Conservation (phyloP, 2,329 filamentous ascomycete genomes). For the Ophiostoma perfectum region DNA sequence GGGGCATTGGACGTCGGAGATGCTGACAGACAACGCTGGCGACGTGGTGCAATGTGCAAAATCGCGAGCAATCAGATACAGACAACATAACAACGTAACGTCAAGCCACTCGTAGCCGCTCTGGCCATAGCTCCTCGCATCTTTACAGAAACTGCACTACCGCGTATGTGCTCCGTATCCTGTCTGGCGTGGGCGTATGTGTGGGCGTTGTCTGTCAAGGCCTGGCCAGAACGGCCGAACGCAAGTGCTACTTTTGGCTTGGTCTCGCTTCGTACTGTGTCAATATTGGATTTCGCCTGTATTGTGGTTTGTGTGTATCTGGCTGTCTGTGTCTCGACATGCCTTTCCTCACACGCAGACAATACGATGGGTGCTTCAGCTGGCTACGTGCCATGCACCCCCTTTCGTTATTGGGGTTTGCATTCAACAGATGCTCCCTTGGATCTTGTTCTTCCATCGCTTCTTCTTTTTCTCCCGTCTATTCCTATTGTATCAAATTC, state of each 20-base stretch:
- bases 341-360: not conserved
- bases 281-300: not conserved
- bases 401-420: not conserved
- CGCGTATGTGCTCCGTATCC: not conserved
- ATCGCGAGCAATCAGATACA: not conserved
- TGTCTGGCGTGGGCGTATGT: not conserved
- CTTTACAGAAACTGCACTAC: not conserved
- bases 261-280: not conserved
- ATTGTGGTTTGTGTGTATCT: not conserved
- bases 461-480: no score
- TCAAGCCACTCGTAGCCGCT: not conserved
- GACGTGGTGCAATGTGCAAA: not conserved
- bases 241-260: slow-evolving; percentile 5
- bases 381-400: no score
- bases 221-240: slow-evolving; percentile 8
- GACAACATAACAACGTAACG: not conserved
- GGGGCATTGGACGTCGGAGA: not conserved
- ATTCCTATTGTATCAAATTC: not conserved
- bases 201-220: not conserved
- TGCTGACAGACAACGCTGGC: not conserved
- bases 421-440: not conserved
- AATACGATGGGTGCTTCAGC: not conserved
- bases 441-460: not conserved
- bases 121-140: slow-evolving; percentile 2
- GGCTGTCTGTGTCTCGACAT: not conserved